Percentiles rank a stretch among this genome's conserved stretches.
Conservation (phyloP, 352 stramenopile genomes). For the Phytophthora multivora region DNA sequence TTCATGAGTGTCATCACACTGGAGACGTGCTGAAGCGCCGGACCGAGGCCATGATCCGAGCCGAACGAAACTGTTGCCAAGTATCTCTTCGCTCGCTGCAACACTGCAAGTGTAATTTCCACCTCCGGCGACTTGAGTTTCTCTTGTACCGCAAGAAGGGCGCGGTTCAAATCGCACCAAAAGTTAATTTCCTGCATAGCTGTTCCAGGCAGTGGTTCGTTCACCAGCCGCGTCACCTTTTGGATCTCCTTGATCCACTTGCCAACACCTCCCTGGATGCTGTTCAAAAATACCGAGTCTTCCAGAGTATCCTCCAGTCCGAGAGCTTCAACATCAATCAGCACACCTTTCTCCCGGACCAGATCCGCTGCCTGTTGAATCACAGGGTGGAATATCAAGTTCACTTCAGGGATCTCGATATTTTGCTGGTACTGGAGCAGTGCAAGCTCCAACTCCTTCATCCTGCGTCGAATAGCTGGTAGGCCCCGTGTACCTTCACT, state of each 20-base stretch:
- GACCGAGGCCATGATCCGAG: slow-evolving; percentile 87
- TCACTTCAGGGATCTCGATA: slow-evolving; percentile 94
- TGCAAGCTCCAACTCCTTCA: slow-evolving; percentile 95
- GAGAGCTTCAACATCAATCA: slow-evolving; percentile 84
- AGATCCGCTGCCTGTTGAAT: slow-evolving; percentile 83
- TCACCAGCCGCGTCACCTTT: slow-evolving; percentile 91
- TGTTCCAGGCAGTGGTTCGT: slow-evolving; percentile 85
- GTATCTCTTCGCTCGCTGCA: slow-evolving; percentile 93
- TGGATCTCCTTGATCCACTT: slow-evolving; percentile 96
- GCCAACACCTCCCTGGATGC: slow-evolving; percentile 90
- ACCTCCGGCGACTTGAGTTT: slow-evolving; percentile 90
- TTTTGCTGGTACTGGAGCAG: slow-evolving; percentile 95
- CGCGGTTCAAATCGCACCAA: slow-evolving; percentile 92
- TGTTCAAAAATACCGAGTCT: slow-evolving; percentile 86
- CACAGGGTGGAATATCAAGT: slow-evolving; percentile 86
- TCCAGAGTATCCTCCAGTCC: slow-evolving; percentile 84
- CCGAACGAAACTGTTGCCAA: slow-evolving; percentile 91
- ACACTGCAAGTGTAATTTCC: slow-evolving; percentile 89
- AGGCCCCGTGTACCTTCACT: slow-evolving; percentile 75
- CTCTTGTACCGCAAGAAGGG: slow-evolving; percentile 84
- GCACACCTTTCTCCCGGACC: slow-evolving; percentile 73
- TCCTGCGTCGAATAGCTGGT: slow-evolving; percentile 86
- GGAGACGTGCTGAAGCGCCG: slow-evolving; percentile 84
- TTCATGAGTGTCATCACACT: slow-evolving; percentile 94
- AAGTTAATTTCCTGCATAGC: slow-evolving; percentile 96